Conservation (phyloP, 1,139 yeast genomes). For the Hemisphaericaspora xylanilytica region DNA sequence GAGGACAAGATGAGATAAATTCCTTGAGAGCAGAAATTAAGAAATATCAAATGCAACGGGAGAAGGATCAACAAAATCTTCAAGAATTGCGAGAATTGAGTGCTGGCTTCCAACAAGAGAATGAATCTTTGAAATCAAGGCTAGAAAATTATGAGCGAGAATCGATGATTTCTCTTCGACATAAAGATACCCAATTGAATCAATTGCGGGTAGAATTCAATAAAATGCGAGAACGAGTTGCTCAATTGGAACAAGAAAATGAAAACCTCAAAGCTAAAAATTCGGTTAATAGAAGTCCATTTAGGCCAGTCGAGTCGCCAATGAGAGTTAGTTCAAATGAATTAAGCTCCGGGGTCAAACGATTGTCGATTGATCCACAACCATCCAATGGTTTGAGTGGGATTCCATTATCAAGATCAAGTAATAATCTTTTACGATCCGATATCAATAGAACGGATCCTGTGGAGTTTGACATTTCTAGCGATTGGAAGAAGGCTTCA, state of each 20-base stretch:
- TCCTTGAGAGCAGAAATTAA: slow-evolving; percentile 42
- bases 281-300: slow-evolving; percentile 3
- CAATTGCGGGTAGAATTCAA: slow-evolving; percentile 13
- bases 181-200: slow-evolving; percentile 14
- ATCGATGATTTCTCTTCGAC: slow-evolving; percentile 9
- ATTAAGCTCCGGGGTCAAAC: slow-evolving; percentile 43
- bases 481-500: slow-evolving; percentile 88
- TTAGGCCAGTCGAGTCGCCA: slow-evolving; percentile 10
- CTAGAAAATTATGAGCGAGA: slow-evolving; percentile 11
- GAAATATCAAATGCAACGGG: slow-evolving; percentile 8
- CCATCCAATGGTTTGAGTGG: not conserved
- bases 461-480: slow-evolving; percentile 42
- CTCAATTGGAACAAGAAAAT: slow-evolving; percentile 14
- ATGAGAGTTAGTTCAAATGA: slow-evolving; percentile 25
- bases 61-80: slow-evolving; percentile 6
- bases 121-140: slow-evolving; percentile 9
- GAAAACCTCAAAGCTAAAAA: slow-evolving; percentile 6
- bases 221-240: slow-evolving; percentile 17
- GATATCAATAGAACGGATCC: slow-evolving; percentile 3
- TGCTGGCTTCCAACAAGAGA: slow-evolving; percentile 9
- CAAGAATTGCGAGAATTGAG: slow-evolving; percentile 8
- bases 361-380: slow-evolving; percentile 41
- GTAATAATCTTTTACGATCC: not conserved
- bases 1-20: slow-evolving; percentile 41
- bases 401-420: slow-evolving; percentile 2